phyloP scores from a whole-genome alignment of 2,329 filamentous ascomycete genomes.

The Fusarium begoniae region DNA sequence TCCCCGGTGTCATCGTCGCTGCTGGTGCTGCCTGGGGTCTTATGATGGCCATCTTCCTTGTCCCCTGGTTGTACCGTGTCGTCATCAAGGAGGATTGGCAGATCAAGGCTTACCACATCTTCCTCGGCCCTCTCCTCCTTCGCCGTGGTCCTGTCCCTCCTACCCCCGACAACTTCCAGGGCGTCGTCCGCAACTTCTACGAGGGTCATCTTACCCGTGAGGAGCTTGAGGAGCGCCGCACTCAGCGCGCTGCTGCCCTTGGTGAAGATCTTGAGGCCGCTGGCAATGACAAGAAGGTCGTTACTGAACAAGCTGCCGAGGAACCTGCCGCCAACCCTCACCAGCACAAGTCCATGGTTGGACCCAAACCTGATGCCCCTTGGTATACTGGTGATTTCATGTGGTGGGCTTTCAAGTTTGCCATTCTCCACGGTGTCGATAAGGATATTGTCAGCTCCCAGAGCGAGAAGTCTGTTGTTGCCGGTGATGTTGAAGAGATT shows the following conservation, averaged over 20 bases:
- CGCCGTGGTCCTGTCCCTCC: constrained; percentile 50
- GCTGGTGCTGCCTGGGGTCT: constrained; percentile 60
- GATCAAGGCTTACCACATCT: constrained; percentile 63
- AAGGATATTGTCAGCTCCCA: constrained; percentile 52
- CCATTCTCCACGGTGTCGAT: constrained; percentile 58
- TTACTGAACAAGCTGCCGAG: constrained; percentile 60
- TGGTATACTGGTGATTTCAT: constrained; percentile 56
- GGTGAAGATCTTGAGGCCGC: constrained; percentile 38
- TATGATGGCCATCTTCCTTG: constrained; percentile 62
- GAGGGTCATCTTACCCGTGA: constrained; percentile 64
- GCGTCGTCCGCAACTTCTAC: constrained; percentile 63
- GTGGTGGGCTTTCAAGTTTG: constrained; percentile 57
- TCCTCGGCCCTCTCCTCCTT: constrained; percentile 63
- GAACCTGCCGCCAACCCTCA: constrained; percentile 59
- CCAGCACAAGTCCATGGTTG: constrained; percentile 47
- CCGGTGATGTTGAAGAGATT: constrained; percentile 62
- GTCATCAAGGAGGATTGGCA: constrained; percentile 70
- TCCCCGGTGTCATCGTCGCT: constrained; percentile 64
- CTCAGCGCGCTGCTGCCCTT: constrained; percentile 32
- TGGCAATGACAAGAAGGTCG: constrained; percentile 41
- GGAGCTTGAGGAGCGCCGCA: constrained; percentile 57
- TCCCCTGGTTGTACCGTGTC: constrained; percentile 67
- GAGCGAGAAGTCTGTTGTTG: constrained; percentile 53
- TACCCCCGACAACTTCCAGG: constrained; percentile 53
- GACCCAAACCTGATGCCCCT: constrained; percentile 52